Evolutionary conservation across 495 filamentous ascomycete genomes (phyloP).

Genomic region (Trichoderma virens): DNA sequence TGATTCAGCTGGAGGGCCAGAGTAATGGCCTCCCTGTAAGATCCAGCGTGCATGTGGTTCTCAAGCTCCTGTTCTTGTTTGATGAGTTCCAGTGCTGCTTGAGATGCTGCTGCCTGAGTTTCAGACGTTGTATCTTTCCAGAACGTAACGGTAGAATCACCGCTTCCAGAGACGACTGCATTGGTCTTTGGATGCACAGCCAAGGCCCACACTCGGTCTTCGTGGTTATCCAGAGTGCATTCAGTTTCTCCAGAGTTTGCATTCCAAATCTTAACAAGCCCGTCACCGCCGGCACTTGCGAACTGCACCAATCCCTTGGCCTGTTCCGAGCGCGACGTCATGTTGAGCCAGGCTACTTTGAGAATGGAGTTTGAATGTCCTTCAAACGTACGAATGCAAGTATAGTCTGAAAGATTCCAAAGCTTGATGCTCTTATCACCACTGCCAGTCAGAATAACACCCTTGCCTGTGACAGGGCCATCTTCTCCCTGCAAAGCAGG

Average conservation of each 20-base stretch:
- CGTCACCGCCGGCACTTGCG: slow-evolving; percentile 86
- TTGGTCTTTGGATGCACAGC: slow-evolving; percentile 59
- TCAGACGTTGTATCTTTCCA: slow-evolving; percentile 88
- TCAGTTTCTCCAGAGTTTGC: slow-evolving; percentile 69
- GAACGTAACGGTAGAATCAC: slow-evolving; percentile 84
- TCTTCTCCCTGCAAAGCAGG: slow-evolving; percentile 64
- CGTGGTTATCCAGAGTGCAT: slow-evolving; percentile 90
- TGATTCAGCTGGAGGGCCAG: slow-evolving; percentile 90
- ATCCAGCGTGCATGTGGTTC: slow-evolving; percentile 78
- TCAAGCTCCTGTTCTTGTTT: slow-evolving; percentile 89
- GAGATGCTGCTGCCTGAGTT: slow-evolving; percentile 61
- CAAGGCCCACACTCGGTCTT: slow-evolving; percentile 85
- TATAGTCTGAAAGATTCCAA: slow-evolving; percentile 90
- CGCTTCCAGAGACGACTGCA: slow-evolving; percentile 79
- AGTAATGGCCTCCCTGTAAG: slow-evolving; percentile 86
- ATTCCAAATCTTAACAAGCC: slow-evolving; percentile 96
- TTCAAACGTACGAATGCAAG: slow-evolving; percentile 87
- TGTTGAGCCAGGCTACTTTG: slow-evolving; percentile 83
- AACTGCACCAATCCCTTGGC: slow-evolving; percentile 53
- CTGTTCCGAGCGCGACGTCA: slow-evolving; percentile 39
- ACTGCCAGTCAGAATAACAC: slow-evolving; percentile 76
- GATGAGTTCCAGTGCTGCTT: slow-evolving; percentile 66
- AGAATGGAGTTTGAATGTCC: slow-evolving; percentile 93
- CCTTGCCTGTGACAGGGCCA: slow-evolving; percentile 57
- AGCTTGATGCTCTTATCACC: slow-evolving; percentile 95